Percentiles rank a stretch among this genome's conserved stretches.
Evolutionary conservation across 75 land plant species (phyloP).

Genomic region (Sequoia sempervirens): DNA sequence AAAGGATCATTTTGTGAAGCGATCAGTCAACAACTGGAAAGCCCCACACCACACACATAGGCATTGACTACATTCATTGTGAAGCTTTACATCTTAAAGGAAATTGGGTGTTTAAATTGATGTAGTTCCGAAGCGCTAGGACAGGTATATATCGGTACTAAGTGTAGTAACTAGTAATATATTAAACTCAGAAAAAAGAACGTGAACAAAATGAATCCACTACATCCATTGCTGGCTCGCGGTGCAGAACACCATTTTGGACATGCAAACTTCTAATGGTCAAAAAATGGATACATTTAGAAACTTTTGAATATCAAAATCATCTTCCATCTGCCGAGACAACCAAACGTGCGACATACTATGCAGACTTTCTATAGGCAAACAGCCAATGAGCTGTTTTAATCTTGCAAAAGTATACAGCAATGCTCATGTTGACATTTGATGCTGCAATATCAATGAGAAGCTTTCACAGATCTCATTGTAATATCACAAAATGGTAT

Average conservation of each 20-base stretch:
- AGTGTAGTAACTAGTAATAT: too few relatives aligned
- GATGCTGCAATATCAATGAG: neutral
- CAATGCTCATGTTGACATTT: neutral
- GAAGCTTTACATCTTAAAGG: neutral
- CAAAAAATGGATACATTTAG: neutral
- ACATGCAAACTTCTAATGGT: neutral
- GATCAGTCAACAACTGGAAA: too few relatives aligned
- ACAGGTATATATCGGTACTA: neutral
- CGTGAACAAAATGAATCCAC: neutral
- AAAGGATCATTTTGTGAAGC: too few relatives aligned
- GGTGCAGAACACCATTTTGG: neutral
- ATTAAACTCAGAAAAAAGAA: neutral
- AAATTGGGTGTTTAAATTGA: neutral
- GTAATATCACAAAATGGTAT: slow-evolving; percentile 5
- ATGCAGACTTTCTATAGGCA: neutral
- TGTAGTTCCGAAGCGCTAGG: neutral
- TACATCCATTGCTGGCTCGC: neutral
- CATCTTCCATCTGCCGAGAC: neutral
- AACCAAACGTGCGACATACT: neutral
- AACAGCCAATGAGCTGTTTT: neutral
- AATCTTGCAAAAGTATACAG: neutral
- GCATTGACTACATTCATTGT: too few relatives aligned
- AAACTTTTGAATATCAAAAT: neutral
- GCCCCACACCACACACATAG: too few relatives aligned
- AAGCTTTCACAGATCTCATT: neutral